Evolutionary conservation across 306 rosid species (phyloP).

Genomic region (Cajanus cajan): DNA sequence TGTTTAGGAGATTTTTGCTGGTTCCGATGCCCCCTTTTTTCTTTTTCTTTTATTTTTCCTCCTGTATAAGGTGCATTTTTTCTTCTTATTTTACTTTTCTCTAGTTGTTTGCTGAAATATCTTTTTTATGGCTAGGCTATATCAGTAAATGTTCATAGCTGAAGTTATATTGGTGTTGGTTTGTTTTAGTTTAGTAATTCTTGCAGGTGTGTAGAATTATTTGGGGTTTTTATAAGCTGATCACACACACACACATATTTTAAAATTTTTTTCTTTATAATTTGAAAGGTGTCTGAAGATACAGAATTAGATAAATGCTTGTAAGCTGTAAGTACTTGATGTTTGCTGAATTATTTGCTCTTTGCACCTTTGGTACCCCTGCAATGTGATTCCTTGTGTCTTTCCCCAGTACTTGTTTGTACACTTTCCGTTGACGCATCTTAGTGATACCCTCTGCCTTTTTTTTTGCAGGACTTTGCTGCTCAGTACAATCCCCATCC

Average conservation of each 20-base stretch:
- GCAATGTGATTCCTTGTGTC: not conserved
- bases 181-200: not conserved
- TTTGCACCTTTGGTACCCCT: not conserved
- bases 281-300: not conserved
- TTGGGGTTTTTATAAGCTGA: not conserved
- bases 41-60: not conserved
- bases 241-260: not conserved
- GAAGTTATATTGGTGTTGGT: not conserved
- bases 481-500: conserved; percentile 72
- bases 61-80: not conserved
- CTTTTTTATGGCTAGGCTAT: not conserved
- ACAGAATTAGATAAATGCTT: not conserved
- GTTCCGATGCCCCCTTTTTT: not conserved
- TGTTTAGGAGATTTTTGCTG: not conserved
- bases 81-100: not conserved
- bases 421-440: not conserved
- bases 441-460: not conserved
- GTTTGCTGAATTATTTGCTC: not conserved
- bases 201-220: not conserved
- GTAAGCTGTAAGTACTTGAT: not conserved
- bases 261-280: not conserved
- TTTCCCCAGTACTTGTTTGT: not conserved
- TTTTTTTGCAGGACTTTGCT: conserved; percentile 66
- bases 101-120: too few relatives aligned
- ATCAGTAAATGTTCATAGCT: not conserved